phyloP scores from a whole-genome alignment of 139 green algal species.

The Zygnema circumcarinatum region DNA sequence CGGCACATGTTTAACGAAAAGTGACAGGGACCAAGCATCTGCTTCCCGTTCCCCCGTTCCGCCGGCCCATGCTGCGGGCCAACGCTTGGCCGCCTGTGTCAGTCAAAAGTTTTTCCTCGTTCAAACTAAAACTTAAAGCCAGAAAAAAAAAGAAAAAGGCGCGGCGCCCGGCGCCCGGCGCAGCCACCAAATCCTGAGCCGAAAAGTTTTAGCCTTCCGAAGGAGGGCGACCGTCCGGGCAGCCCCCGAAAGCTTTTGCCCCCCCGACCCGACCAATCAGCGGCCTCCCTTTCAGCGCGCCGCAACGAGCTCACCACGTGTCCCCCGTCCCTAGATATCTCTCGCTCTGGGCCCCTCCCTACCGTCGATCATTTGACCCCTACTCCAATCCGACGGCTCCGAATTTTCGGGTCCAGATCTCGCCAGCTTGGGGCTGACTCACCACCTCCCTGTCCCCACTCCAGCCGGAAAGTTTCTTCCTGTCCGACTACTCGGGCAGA shows the following conservation, averaged over 20 bases:
- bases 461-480: neutral
- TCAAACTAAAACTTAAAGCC: neutral
- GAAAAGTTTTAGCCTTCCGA: neutral
- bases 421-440: neutral
- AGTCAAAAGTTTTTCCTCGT: no score
- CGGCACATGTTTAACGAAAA: no score
- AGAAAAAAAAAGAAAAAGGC: neutral
- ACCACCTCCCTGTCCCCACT: neutral
- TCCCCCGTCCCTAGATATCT: neutral
- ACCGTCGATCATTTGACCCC: neutral
- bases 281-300: neutral
- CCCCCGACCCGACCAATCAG: neutral
- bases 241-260: neutral
- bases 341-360: neutral
- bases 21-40: no score
- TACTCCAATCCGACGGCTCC: neutral
- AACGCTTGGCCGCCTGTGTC: no score
- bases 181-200: neutral
- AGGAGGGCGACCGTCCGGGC: neutral
- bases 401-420: neutral
- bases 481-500: neutral
- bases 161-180: no score
- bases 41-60: no score
- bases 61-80: no score
- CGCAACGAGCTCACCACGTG: neutral